phyloP scores from a whole-genome alignment of 176 grass and related monocot genomes.

The Raddia distichophylla region DNA sequence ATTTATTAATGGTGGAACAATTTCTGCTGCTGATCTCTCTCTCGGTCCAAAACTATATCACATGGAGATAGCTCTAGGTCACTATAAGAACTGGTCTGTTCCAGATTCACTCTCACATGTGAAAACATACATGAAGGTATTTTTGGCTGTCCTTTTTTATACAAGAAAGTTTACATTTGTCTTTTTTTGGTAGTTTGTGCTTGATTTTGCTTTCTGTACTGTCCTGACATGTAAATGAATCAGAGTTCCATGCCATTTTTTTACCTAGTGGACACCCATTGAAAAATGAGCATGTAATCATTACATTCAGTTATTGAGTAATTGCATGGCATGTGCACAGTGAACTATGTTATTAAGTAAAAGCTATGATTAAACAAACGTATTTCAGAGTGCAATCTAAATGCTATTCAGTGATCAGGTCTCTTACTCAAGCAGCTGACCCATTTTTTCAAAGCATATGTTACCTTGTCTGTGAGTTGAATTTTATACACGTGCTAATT shows the following conservation, averaged over 20 bases:
- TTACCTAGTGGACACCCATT: neutral
- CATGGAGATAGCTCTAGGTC: constrained; percentile 86
- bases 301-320: constrained; percentile 13
- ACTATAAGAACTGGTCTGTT: constrained; percentile 95
- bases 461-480: constrained; percentile 15
- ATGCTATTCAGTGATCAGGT: neutral
- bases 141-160: neutral
- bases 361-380: neutral
- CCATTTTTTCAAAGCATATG: neutral
- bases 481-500: constrained; percentile 5
- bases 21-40: constrained; percentile 84
- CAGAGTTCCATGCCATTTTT: neutral
- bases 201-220: constrained; percentile 17
- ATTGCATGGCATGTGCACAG: constrained; percentile 17
- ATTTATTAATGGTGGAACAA: constrained; percentile 71
- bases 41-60: constrained; percentile 89
- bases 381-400: constrained; percentile 11
- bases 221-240: neutral
- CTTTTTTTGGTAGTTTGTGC: neutral
- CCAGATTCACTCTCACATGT: constrained; percentile 75
- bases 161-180: constrained; percentile 1
- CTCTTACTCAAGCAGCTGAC: neutral
- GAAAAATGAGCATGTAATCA: constrained; percentile 18
- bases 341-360: neutral
- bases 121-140: constrained; percentile 86